Percentiles rank a stretch among this genome's conserved stretches.
Evolutionary conservation across 164 flowering plant genomes (phyloP).

Genomic region (Chimonanthus salicifolius): DNA sequence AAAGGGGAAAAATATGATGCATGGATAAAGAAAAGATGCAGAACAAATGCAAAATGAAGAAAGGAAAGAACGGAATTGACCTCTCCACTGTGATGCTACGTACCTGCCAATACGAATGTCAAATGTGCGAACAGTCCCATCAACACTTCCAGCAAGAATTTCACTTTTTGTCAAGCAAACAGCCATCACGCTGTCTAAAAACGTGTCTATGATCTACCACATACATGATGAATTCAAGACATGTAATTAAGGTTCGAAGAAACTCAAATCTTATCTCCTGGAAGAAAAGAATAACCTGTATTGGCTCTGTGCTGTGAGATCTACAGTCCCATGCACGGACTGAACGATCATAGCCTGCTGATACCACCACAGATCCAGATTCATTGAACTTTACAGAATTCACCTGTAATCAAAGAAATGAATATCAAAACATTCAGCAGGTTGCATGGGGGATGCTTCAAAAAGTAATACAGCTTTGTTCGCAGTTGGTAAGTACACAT

Average conservation of each 20-base stretch:
- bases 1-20: neutral
- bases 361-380: slow-evolving; percentile 73
- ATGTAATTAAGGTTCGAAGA: neutral
- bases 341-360: slow-evolving; percentile 93
- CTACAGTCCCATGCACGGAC: slow-evolving; percentile 96
- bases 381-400: slow-evolving; percentile 95
- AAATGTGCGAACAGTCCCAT: slow-evolving; percentile 93
- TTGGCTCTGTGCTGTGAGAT: slow-evolving; percentile 92
- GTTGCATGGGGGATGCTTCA: neutral
- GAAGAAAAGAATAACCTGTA: slow-evolving; percentile 53
- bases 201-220: slow-evolving; percentile 75
- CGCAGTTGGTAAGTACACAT: too few species aligned
- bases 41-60: neutral
- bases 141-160: slow-evolving; percentile 95
- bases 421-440: neutral
- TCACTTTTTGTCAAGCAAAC: slow-evolving; percentile 79
- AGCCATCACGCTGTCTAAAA: slow-evolving; percentile 89
- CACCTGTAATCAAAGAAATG: slow-evolving; percentile 45
- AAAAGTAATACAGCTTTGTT: too few species aligned
- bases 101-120: slow-evolving; percentile 96
- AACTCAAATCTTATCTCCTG: neutral
- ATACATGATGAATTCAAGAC: neutral
- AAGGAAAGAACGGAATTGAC: neutral
- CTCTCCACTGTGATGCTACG: slow-evolving; percentile 15
- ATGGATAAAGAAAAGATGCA: too few species aligned